Conservation (phyloP, 345 rosid genomes). For the Salix suchowensis region DNA sequence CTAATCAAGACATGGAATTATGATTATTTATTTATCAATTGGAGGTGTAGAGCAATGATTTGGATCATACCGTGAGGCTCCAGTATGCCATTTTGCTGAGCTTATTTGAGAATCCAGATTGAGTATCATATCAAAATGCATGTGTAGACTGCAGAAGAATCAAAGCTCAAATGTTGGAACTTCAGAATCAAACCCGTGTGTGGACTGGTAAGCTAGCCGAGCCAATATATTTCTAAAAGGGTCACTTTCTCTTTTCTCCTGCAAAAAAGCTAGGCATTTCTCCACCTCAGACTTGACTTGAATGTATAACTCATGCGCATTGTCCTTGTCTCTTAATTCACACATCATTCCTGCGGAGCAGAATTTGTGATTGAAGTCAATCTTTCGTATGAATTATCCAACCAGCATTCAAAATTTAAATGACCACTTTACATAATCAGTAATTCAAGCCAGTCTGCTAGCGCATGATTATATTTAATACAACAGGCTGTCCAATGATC, state of each 20-base stretch:
- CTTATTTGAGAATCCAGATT: too few species aligned
- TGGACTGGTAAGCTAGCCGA: constrained; percentile 40
- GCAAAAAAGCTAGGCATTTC: constrained; percentile 42
- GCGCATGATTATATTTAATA: background rate
- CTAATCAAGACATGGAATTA: too few species aligned
- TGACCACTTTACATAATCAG: background rate
- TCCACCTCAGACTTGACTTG: constrained; percentile 55
- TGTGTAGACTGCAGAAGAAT: background rate
- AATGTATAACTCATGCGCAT: constrained; percentile 48
- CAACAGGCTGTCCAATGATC: background rate
- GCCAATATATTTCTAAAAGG: constrained; percentile 51
- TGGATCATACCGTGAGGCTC: too few species aligned
- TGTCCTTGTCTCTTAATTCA: constrained; percentile 46
- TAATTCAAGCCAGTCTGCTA: background rate
- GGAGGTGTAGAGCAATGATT: too few species aligned
- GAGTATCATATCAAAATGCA: too few species aligned
- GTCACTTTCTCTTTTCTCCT: constrained; percentile 51
- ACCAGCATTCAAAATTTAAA: background rate
- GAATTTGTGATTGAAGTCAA: background rate
- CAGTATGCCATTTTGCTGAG: too few species aligned
- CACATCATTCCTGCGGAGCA: constrained; percentile 31
- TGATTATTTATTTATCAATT: too few species aligned
- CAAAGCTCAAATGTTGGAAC: constrained; percentile 54
- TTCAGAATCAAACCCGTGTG: constrained; percentile 38
- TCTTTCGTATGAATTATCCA: background rate